Conservation (phyloP, 148 eudicot species). For the Chenopodium formosanum region DNA sequence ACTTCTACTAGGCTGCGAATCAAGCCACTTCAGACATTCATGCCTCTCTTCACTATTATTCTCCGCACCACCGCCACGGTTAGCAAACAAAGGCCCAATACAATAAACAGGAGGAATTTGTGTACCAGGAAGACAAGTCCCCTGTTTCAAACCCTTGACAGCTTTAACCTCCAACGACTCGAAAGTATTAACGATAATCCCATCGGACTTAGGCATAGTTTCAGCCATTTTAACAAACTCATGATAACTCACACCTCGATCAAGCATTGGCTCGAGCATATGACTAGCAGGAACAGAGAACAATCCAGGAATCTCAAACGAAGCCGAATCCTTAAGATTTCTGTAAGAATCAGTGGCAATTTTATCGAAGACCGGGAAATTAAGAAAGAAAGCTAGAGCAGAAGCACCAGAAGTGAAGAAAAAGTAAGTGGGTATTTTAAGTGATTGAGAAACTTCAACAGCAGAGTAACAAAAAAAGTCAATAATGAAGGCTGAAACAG, state of each 20-base stretch:
- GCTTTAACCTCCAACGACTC: constrained; percentile 35
- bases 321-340: constrained; percentile 22
- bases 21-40: constrained; percentile 53
- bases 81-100: constrained; percentile 48
- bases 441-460: constrained; percentile 20
- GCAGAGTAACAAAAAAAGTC: constrained; percentile 48
- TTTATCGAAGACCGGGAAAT: constrained; percentile 31
- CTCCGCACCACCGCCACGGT: not conserved
- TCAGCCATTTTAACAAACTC: constrained; percentile 22
- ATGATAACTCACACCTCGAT: constrained; percentile 18
- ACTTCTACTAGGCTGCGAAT: constrained; percentile 43
- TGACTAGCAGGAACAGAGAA: constrained; percentile 44
- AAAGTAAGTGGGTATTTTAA: constrained; percentile 42
- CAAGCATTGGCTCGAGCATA: constrained; percentile 37
- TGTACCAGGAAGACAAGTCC: constrained; percentile 29
- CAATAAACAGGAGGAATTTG: constrained; percentile 43
- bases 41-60: constrained; percentile 12
- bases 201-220: constrained; percentile 27
- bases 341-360: constrained; percentile 30
- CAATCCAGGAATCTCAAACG: constrained; percentile 39
- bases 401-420: constrained; percentile 46
- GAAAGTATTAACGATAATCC: constrained; percentile 42
- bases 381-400: constrained; percentile 27
- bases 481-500: constrained; percentile 38
- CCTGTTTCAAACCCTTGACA: constrained; percentile 29